Evolutionary conservation across 805 yeast genomes (phyloP).

Genomic region (Komagataella kurtzmanii): DNA sequence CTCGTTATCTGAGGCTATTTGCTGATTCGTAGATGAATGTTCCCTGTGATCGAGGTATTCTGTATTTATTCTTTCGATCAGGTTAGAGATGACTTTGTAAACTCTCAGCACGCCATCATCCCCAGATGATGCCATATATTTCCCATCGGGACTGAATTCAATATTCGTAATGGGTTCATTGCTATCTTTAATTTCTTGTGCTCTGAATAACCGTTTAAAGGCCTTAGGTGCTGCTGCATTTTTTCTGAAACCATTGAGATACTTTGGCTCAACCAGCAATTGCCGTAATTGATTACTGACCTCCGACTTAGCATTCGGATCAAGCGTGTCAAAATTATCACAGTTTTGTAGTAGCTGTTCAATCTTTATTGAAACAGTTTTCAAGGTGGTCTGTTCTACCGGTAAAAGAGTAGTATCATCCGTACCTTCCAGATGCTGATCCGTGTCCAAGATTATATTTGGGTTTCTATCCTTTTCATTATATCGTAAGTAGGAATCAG

Average conservation of each 20-base stretch:
- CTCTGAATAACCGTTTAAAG: conserved; percentile 41
- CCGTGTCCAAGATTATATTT: background rate
- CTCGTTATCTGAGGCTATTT: background rate
- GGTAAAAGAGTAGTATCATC: background rate
- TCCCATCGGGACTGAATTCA: conserved; percentile 70
- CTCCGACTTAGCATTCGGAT: background rate
- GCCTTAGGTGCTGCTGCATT: conserved; percentile 31
- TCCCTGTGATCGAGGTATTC: conserved; percentile 1
- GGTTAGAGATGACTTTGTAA: conserved; percentile 73
- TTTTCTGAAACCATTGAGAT: conserved; percentile 34
- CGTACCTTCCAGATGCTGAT: background rate
- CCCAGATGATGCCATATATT: conserved; percentile 75
- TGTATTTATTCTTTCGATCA: conserved; percentile 39
- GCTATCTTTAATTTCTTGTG: conserved; percentile 40
- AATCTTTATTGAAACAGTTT: background rate
- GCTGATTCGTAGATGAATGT: background rate
- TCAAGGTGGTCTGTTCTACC: background rate
- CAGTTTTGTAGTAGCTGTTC: background rate
- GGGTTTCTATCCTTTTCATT: background rate
- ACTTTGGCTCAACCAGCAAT: conserved; percentile 28
- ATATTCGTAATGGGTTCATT: conserved; percentile 49
- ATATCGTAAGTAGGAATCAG: background rate
- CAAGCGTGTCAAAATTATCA: background rate
- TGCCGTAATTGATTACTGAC: conserved; percentile 10
- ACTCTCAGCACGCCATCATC: conserved; percentile 53